Evolutionary conservation across 495 filamentous ascomycete species (phyloP).

Genomic region (Thozetella sp.): DNA sequence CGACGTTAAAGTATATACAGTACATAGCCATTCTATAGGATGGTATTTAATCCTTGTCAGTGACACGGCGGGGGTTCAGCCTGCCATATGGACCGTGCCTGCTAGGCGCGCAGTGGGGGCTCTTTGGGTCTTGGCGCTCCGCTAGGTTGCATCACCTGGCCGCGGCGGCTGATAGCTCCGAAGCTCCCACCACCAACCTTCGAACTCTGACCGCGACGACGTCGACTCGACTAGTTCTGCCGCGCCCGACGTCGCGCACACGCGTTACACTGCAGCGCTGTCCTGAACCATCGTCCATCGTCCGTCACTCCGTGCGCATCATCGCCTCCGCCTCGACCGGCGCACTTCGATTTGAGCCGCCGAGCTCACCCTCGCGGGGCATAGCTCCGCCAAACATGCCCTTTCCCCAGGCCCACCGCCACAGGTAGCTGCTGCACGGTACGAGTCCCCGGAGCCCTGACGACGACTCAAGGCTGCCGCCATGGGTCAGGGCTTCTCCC

Average conservation of each 20-base stretch:
- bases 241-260: neutral
- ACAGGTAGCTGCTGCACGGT: slow-evolving; percentile 14
- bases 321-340: neutral
- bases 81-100: too few relatives aligned
- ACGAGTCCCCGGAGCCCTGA: slow-evolving; percentile 9
- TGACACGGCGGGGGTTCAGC: too few relatives aligned
- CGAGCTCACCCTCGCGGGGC: neutral
- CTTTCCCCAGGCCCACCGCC: slow-evolving; percentile 2
- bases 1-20: too few relatives aligned
- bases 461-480: slow-evolving; percentile 16
- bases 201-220: neutral
- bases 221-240: too few relatives aligned
- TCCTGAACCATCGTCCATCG: neutral
- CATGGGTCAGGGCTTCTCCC: slow-evolving; percentile 98
- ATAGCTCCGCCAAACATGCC: slow-evolving; percentile 14
- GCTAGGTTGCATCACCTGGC: neutral
- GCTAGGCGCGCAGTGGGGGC: too few relatives aligned
- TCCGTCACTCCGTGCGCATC: neutral
- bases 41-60: too few relatives aligned
- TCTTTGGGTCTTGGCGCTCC: too few relatives aligned
- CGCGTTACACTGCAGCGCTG: neutral
- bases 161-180: neutral
- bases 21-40: too few relatives aligned
- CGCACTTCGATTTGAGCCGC: neutral
- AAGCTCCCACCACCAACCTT: neutral